Percentiles rank a stretch among this genome's conserved stretches.
phyloP scores from a whole-genome alignment of 768 basidiomycete species.

The Cyclocybe aegerita region DNA sequence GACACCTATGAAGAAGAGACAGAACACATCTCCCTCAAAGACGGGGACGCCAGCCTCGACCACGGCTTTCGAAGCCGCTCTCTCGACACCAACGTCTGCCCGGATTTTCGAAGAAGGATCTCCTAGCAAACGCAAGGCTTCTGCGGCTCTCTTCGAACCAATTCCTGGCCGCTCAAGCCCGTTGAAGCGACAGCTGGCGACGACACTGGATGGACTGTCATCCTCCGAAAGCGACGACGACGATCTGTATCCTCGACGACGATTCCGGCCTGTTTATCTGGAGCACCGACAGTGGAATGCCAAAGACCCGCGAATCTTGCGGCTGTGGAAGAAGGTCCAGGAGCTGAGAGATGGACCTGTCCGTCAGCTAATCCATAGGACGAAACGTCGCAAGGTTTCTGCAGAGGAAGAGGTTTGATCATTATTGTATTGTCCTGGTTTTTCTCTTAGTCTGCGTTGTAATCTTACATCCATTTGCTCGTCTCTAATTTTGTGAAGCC shows the following conservation, averaged over 20 bases:
- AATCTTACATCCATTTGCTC: too few relatives aligned
- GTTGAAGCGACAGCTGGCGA: not conserved
- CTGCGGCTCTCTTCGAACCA: too few relatives aligned
- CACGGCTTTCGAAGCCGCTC: not conserved
- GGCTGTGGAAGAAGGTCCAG: conserved; percentile 26
- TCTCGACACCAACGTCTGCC: not conserved
- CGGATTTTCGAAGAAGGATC: not conserved
- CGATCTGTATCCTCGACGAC: conserved; percentile 25
- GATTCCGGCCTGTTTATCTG: conserved; percentile 49
- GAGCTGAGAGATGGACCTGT: conserved; percentile 5
- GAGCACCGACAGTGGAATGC: conserved; percentile 50
- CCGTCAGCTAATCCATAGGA: not conserved
- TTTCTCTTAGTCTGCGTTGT: too few relatives aligned
- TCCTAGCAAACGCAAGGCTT: too few relatives aligned
- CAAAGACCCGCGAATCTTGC: conserved; percentile 36
- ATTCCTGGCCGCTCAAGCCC: not conserved
- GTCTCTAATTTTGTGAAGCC: not conserved
- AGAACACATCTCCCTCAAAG: conserved; percentile 22
- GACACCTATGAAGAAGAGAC: conserved; percentile 44
- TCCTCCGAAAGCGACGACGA: conserved; percentile 24
- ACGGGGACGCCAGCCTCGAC: not conserved
- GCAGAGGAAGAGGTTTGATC: not conserved
- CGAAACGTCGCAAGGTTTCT: not conserved
- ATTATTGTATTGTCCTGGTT: too few relatives aligned
- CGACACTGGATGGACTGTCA: conserved; percentile 3